Percentiles rank a stretch among this genome's conserved stretches.
These are phyloP conservation scores for Nakazawaea siamensis DNA, from an alignment of 805 yeast genomes.

Conservation along the genomic window DNA sequence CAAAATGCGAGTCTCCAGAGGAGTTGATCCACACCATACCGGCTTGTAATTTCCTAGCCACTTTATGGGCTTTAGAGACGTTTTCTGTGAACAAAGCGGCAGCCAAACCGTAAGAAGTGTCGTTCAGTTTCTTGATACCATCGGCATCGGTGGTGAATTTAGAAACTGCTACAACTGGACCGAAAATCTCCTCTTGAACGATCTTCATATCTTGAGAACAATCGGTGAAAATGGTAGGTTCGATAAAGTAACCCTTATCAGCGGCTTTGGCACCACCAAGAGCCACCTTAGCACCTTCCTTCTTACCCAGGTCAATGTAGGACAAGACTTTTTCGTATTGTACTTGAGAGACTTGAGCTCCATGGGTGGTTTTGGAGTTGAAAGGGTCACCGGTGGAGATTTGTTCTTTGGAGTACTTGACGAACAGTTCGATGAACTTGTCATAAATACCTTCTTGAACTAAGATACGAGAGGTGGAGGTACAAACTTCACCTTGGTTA, in stretches of 20 bases:
- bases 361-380: constrained; percentile 32
- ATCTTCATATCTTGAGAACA: constrained; percentile 31
- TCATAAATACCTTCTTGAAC: constrained; percentile 49
- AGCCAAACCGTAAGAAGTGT: constrained; percentile 37
- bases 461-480: constrained; percentile 54
- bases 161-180: constrained; percentile 40
- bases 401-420: constrained; percentile 23
- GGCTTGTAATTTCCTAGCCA: constrained; percentile 32
- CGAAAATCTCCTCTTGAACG: constrained; percentile 41
- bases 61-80: constrained; percentile 27
- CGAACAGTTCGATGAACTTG: constrained; percentile 34
- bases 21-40: constrained; percentile 44
- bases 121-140: constrained; percentile 34
- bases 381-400: constrained; percentile 38
- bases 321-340: constrained; percentile 39
- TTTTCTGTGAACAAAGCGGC: constrained; percentile 35
- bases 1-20: constrained; percentile 35
- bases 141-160: constrained; percentile 36
- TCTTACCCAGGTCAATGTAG: constrained; percentile 39
- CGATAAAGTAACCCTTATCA: constrained; percentile 27
- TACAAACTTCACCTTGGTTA: constrained; percentile 59
- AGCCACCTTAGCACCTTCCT: constrained; percentile 43
- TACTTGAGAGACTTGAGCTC: constrained; percentile 46
- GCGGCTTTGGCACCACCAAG: constrained; percentile 31
- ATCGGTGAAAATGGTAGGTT: constrained; percentile 42